Percentiles rank a stretch among this genome's conserved stretches.
Evolutionary conservation across 2,329 filamentous ascomycete genomes (phyloP).

Genomic region (Fusarium sarcochroum): DNA sequence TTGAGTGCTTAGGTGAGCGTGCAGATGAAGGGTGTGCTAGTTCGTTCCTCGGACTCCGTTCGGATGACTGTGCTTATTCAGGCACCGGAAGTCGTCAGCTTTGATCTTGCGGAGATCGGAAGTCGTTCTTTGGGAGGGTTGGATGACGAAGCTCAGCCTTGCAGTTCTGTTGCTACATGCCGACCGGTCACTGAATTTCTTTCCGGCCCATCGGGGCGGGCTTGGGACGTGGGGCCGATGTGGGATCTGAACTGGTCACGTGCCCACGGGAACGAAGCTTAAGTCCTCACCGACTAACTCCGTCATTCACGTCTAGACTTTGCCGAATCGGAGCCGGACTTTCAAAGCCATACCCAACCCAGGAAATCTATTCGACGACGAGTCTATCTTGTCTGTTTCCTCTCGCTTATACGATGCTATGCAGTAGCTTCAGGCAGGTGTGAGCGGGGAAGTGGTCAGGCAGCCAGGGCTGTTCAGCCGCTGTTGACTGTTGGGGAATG

Average conservation of each 20-base stretch:
- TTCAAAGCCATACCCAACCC: constrained; percentile 4
- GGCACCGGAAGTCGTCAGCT: constrained; percentile 24
- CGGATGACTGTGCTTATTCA: constrained; percentile 21
- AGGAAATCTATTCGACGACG: constrained; percentile 11
- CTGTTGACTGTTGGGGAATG: neutral
- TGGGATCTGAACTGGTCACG: constrained; percentile 23
- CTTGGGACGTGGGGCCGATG: constrained; percentile 34
- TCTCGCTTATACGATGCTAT: constrained; percentile 26
- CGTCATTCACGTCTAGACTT: constrained; percentile 20
- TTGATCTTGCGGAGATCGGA: constrained; percentile 1
- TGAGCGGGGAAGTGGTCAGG: constrained; percentile 16
- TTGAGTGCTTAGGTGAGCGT: constrained; percentile 33
- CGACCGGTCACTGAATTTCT: constrained; percentile 29
- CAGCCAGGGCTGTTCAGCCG: neutral
- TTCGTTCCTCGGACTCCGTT: constrained; percentile 19
- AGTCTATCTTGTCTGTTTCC: constrained; percentile 19
- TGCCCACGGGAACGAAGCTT: constrained; percentile 35
- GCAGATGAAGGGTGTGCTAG: neutral
- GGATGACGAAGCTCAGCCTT: constrained; percentile 38
- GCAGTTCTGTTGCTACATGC: constrained; percentile 12
- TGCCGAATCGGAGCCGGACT: constrained; percentile 44
- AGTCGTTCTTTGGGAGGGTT: constrained; percentile 3
- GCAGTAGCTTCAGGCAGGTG: constrained; percentile 19
- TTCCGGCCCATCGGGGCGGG: constrained; percentile 29
- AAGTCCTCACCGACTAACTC: constrained; percentile 50